Evolutionary conservation across 257 asterid species (phyloP).

Genomic region (Knoxia roxburghii): DNA sequence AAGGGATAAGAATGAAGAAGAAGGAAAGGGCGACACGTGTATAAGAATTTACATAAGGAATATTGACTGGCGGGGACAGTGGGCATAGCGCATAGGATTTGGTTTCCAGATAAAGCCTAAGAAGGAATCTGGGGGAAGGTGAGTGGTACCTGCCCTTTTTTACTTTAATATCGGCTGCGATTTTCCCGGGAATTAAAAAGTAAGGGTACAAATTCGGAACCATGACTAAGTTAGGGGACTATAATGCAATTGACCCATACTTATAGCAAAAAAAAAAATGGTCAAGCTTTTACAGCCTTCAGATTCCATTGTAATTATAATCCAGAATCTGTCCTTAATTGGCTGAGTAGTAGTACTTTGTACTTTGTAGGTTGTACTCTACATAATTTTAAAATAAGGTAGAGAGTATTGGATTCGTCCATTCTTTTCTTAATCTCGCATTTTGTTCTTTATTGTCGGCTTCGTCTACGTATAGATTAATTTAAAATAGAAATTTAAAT

Average conservation of each 20-base stretch:
- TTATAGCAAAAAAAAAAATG: not conserved
- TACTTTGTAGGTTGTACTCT: no score
- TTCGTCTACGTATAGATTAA: not conserved
- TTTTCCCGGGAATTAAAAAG: not conserved
- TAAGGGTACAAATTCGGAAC: no score
- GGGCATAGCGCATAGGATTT: not conserved
- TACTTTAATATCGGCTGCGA: not conserved
- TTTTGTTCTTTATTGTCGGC: not conserved
- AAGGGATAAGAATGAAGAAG: not conserved
- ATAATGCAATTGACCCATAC: no score
- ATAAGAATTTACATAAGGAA: not conserved
- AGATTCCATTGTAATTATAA: conserved; percentile 23
- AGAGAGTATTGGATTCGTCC: no score
- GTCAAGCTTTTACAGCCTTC: conserved; percentile 21
- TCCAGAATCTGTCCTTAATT: not conserved
- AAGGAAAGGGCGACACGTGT: not conserved
- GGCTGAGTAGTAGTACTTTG: no score
- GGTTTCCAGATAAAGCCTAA: not conserved
- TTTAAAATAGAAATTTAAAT: no score
- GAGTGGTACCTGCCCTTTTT: conserved; percentile 17
- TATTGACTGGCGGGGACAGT: not conserved
- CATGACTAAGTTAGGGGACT: no score
- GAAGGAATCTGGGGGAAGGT: conserved; percentile 9
- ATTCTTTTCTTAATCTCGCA: not conserved
- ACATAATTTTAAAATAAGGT: no score